phyloP scores from a whole-genome alignment of 2,329 filamentous ascomycete genomes.

The Dactylonectria estremocensis region DNA sequence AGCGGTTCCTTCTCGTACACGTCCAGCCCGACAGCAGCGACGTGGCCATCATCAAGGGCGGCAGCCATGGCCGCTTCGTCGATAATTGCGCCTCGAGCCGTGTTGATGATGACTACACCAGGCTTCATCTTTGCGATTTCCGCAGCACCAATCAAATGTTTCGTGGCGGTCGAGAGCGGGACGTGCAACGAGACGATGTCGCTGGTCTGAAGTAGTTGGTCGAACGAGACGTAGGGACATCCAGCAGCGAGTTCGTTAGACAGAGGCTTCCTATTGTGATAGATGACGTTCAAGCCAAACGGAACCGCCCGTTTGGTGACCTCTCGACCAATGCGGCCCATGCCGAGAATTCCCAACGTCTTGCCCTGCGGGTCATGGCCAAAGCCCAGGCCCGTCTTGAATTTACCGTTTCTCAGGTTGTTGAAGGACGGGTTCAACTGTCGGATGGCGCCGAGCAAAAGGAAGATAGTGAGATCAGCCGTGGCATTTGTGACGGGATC shows the following conservation, averaged over 20 bases:
- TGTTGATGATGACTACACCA: conserved; percentile 71
- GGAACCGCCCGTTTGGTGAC: conserved; percentile 63
- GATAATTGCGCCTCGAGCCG: conserved; percentile 69
- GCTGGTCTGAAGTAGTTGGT: conserved; percentile 66
- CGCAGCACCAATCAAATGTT: conserved; percentile 65
- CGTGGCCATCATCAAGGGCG: conserved; percentile 67
- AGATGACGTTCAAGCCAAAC: conserved; percentile 72
- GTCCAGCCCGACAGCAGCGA: conserved; percentile 69
- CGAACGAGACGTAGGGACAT: conserved; percentile 68
- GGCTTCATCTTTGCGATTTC: conserved; percentile 69
- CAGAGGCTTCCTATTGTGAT: conserved; percentile 66
- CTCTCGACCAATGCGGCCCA: conserved; percentile 72
- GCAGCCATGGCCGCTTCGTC: conserved; percentile 69
- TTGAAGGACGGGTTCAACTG: conserved; percentile 74
- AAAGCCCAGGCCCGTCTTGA: conserved; percentile 67
- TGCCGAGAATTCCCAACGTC: conserved; percentile 70
- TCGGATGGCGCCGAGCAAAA: conserved; percentile 78
- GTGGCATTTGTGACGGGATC: conserved; percentile 79
- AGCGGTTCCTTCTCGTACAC: conserved; percentile 73
- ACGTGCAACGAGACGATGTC: conserved; percentile 71
- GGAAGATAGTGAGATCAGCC: conserved; percentile 79
- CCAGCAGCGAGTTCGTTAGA: conserved; percentile 58
- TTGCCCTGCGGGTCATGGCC: conserved; percentile 80
- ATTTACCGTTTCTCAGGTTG: conserved; percentile 71
- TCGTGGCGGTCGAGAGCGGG: conserved; percentile 65